Evolutionary conservation across 768 basidiomycete genomes (phyloP), one percentile per base, ranked within the genome.

Genomic region (Pisolithus albus): DNA sequence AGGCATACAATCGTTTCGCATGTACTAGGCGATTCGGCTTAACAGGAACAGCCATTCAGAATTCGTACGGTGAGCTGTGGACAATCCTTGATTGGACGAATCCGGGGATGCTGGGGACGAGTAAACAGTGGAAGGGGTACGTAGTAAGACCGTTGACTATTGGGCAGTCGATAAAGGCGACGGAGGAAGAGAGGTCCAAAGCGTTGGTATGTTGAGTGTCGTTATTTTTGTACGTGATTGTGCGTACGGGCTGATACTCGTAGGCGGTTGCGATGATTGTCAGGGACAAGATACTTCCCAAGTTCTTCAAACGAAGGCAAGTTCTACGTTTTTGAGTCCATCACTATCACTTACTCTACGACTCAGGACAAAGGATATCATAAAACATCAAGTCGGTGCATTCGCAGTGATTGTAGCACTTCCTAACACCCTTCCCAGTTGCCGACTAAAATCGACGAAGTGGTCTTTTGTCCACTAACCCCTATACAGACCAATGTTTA

Each of bases 41-140:
- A 42, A 96, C 93, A 0, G 92, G 89, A 7, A 80, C 77, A n/a
- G 77, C 83, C 8, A 78, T 87, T 34, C 95, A 98, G 62, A 99
- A 97, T 59, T 80, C 83, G 1, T 93, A 94, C 62, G 77, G 80
- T 40, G 95, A 98, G 64, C 73, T 97, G 58, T 94, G 92, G 88
- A 88, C 90, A 1, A 83, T 99, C 32, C 70, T 97, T 30, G 83
- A 95, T 62, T 97, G 92, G 88, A 86, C 86, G n/a, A 87, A 84
- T 54, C 92, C 92, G 0, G 88, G 84, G 0, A 71, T 72, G 23
- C 66, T 95, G 8, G 95, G 94, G 0, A 83, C 80, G 0, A 62
- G 70, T 24, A 75, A 74, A 30, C 82, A 97, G 56, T 98, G 93
- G 92, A 78, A 83, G 41, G 75, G 75, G 4, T 85, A 76, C 56